These are phyloP conservation scores for Ophioceras dolichostomum DNA, from an alignment of 2,329 filamentous ascomycete genomes.

Conservation along the genomic window DNA sequence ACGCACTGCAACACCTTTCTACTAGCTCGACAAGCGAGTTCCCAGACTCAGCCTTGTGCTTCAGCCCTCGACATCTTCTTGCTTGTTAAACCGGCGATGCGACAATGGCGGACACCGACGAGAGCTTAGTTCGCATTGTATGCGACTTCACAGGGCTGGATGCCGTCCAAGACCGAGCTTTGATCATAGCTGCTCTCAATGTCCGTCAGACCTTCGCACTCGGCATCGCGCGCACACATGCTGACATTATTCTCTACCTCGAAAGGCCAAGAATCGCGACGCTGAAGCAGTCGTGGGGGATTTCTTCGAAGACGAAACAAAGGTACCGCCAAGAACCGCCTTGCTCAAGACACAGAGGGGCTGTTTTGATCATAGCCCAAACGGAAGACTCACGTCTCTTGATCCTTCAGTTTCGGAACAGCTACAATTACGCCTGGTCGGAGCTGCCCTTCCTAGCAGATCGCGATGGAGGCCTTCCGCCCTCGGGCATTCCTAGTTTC, in stretches of 20 bases:
- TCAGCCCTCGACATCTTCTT: too few relatives aligned
- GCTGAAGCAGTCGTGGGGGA: conserved; percentile 36
- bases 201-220: conserved; percentile 1
- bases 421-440: conserved; percentile 40
- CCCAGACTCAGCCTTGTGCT: too few relatives aligned
- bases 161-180: conserved; percentile 20
- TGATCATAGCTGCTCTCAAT: conserved; percentile 29
- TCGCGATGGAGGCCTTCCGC: conserved; percentile 28
- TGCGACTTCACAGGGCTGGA: conserved; percentile 27
- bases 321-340: too few relatives aligned
- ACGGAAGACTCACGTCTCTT: neutral
- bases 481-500: conserved; percentile 28
- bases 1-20: too few relatives aligned
- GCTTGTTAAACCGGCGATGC: too few relatives aligned
- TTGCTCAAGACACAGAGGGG: too few relatives aligned
- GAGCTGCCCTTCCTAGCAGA: conserved; percentile 39
- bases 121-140: conserved; percentile 24
- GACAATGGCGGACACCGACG: conserved; percentile 18
- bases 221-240: neutral
- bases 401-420: conserved; percentile 21
- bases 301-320: conserved; percentile 35
- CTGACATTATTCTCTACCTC: neutral
- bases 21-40: too few relatives aligned
- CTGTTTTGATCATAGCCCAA: too few relatives aligned
- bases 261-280: conserved; percentile 30